Percentiles rank a stretch among this genome's conserved stretches.
Conservation (phyloP, 306 rosid species). For the Malus fusca region DNA sequence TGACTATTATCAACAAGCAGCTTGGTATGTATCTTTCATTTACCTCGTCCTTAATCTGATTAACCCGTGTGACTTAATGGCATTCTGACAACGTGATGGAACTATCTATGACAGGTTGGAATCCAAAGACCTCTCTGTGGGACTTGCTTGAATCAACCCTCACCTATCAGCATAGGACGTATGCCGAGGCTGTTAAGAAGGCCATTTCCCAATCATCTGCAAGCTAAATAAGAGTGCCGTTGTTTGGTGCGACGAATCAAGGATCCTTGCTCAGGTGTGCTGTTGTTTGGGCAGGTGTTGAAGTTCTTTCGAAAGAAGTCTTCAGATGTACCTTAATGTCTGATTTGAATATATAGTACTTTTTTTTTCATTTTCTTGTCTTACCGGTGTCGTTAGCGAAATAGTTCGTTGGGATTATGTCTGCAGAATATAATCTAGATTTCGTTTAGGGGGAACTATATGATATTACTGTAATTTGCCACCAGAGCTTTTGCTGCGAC, state of each 20-base stretch:
- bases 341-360: conserved; percentile 28
- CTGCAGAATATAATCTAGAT: conserved; percentile 17
- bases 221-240: conserved; percentile 29
- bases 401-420: conserved; percentile 23
- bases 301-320: conserved; percentile 14
- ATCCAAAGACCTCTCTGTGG: conserved; percentile 86
- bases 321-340: conserved; percentile 20
- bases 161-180: conserved; percentile 88
- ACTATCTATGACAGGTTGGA: conserved; percentile 53
- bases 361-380: not conserved
- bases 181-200: conserved; percentile 67
- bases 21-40: conserved; percentile 46
- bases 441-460: conserved; percentile 2
- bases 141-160: conserved; percentile 89
- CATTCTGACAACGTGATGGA: not conserved
- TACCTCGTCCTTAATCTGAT: not conserved
- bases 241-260: conserved; percentile 9
- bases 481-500: conserved; percentile 25
- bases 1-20: conserved; percentile 83
- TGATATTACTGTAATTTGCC: conserved; percentile 22
- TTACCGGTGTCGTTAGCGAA: conserved; percentile 16
- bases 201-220: conserved; percentile 59
- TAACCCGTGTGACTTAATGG: not conserved
- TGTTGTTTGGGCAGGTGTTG: conserved; percentile 11
- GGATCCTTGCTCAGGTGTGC: conserved; percentile 27